These are phyloP conservation scores for Macadamia tetraphylla DNA, from an alignment of 164 flowering plant species.

Conservation along the genomic window DNA sequence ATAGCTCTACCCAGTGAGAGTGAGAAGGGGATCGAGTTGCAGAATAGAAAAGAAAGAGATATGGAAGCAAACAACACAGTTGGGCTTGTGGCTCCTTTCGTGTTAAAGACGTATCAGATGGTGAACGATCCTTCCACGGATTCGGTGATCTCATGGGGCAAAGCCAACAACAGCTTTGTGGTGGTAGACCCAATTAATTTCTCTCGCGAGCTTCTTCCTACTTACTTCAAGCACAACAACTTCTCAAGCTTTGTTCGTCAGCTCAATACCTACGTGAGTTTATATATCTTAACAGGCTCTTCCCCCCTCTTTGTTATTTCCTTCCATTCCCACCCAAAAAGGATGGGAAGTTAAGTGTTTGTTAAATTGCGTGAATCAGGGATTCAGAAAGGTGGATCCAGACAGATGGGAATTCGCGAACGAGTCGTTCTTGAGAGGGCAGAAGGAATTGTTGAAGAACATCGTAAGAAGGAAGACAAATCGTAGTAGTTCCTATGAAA, in stretches of 20 bases:
- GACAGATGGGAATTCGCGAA: constrained; percentile 89
- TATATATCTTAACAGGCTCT: too few species aligned
- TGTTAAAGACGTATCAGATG: constrained; percentile 81
- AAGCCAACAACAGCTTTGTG: constrained; percentile 72
- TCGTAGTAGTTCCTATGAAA: not conserved
- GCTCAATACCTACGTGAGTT: constrained; percentile 84
- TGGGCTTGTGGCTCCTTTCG: constrained; percentile 57
- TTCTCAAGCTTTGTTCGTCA: constrained; percentile 95
- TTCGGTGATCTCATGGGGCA: constrained; percentile 56
- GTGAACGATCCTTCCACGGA: constrained; percentile 72
- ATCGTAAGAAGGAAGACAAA: constrained; percentile 40
- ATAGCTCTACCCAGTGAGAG: not conserved
- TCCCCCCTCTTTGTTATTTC: too few species aligned
- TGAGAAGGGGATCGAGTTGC: not conserved
- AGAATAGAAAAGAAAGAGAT: not conserved
- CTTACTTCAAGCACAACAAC: constrained; percentile 88
- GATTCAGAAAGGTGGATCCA: constrained; percentile 79
- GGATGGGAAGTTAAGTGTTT: not conserved
- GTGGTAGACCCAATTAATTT: constrained; percentile 68
- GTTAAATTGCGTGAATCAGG: constrained; percentile 29
- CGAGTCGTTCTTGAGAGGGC: constrained; percentile 78
- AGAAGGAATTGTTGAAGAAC: constrained; percentile 56
- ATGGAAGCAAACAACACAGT: too few species aligned
- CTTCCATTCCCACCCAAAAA: too few species aligned
- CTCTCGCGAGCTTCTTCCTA: constrained; percentile 59